A percentile compares a stretch with the other conserved stretches of the same genome.
phyloP scores from a whole-genome alignment of 306 rosid genomes.

The Vigna unguiculata region DNA sequence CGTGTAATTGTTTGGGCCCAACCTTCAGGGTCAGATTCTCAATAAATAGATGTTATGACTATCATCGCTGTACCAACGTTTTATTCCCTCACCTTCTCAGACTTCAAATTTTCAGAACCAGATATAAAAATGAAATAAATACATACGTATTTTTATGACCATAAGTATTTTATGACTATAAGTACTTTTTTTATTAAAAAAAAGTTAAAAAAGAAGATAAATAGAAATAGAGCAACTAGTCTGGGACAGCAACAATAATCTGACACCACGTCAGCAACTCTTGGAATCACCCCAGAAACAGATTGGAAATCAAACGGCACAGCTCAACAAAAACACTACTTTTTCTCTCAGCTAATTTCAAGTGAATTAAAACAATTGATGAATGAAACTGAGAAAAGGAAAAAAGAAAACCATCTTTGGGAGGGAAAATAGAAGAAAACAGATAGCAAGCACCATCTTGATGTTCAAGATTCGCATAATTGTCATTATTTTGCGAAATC shows the following conservation, averaged over 20 bases:
- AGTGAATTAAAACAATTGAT: not conserved
- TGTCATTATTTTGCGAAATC: slow-evolving; percentile 26
- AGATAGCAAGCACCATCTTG: slow-evolving; percentile 1
- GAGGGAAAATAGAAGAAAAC: slow-evolving; percentile 9
- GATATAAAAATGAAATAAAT: not conserved
- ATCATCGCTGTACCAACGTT: slow-evolving; percentile 23
- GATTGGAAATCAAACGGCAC: slow-evolving; percentile 50
- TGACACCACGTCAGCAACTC: slow-evolving; percentile 50
- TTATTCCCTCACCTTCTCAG: slow-evolving; percentile 13
- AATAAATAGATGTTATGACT: slow-evolving; percentile 23
- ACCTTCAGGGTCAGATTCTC: slow-evolving; percentile 8
- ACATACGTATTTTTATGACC: too few species aligned
- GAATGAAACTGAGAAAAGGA: not conserved
- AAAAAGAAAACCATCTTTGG: not conserved
- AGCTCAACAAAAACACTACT: not conserved
- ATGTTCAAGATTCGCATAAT: slow-evolving; percentile 3
- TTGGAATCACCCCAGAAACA: slow-evolving; percentile 44
- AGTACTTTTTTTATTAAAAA: not conserved
- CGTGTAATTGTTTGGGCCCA: slow-evolving; percentile 36
- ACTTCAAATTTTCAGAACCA: slow-evolving; percentile 19
- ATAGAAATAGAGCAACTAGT: slow-evolving; percentile 13
- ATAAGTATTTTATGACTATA: too few species aligned
- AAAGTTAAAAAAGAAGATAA: not conserved
- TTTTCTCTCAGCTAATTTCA: not conserved
- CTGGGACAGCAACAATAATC: slow-evolving; percentile 28